Percentiles rank a stretch among this genome's conserved stretches.
phyloP scores from a whole-genome alignment of 768 basidiomycete genomes.

The Mycena venus region DNA sequence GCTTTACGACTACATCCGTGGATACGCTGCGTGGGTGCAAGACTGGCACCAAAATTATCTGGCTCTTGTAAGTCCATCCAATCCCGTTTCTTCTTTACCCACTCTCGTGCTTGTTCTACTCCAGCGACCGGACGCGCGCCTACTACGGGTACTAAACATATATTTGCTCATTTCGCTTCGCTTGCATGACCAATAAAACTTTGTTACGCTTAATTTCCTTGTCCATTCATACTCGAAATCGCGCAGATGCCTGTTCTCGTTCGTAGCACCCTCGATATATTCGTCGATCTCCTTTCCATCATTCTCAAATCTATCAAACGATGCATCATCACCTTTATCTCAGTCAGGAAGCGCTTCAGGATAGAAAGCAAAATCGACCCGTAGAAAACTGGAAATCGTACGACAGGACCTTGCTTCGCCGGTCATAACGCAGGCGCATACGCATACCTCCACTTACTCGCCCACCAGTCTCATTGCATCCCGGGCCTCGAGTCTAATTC shows the following conservation, averaged over 20 bases:
- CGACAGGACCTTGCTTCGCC: neutral
- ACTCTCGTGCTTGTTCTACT: neutral
- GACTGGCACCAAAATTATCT: constrained; percentile 93
- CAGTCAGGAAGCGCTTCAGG: neutral
- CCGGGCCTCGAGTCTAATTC: neutral
- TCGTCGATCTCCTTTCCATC: neutral
- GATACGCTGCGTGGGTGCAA: too few species aligned
- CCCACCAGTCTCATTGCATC: neutral
- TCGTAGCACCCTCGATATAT: constrained; percentile 11
- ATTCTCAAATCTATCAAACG: neutral
- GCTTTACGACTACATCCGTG: too few species aligned
- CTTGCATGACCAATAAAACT: constrained; percentile 43
- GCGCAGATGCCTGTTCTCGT: too few species aligned
- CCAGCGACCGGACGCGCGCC: constrained; percentile 75
- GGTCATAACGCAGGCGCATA: neutral
- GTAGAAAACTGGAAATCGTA: neutral
- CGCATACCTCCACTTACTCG: neutral
- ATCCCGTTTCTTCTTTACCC: neutral
- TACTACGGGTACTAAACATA: constrained; percentile 69
- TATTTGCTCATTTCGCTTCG: constrained; percentile 25
- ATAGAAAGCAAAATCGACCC: neutral
- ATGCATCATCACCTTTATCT: neutral
- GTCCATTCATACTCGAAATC: neutral
- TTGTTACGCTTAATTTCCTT: constrained; percentile 33
- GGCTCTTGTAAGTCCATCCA: constrained; percentile 90